Percentiles rank a stretch among this genome's conserved stretches.
Conservation (phyloP, 164 flowering plant species). For the Vitis rotundifolia region DNA sequence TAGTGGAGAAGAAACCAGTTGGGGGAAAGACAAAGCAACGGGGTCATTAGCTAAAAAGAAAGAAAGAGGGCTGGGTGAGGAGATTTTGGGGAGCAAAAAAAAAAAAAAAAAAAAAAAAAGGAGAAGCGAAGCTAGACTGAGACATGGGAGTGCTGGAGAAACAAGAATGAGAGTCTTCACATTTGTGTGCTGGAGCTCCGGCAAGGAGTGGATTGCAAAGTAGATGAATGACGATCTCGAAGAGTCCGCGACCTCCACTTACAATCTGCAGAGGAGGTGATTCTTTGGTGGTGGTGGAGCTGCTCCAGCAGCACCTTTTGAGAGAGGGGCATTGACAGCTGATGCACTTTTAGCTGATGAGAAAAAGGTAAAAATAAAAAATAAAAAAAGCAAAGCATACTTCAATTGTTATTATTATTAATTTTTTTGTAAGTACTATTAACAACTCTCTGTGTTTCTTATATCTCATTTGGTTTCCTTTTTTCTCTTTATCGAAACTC, state of each 20-base stretch:
- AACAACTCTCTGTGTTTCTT: not conserved
- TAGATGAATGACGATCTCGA: slow-evolving; percentile 66
- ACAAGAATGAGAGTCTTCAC: slow-evolving; percentile 75
- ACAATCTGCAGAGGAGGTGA: slow-evolving; percentile 63
- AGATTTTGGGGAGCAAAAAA: no score
- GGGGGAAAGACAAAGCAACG: no score
- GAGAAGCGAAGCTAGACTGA: no score
- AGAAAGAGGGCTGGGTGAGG: no score
- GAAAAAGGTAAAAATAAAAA: slow-evolving; percentile 50
- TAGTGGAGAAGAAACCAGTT: no score
- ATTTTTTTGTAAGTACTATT: slow-evolving; percentile 11
- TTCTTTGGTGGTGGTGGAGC: slow-evolving; percentile 48
- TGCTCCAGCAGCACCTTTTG: slow-evolving; percentile 44
- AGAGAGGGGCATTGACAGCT: slow-evolving; percentile 44
- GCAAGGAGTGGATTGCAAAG: no score
- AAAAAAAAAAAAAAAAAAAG: no score
- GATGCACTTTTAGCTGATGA: slow-evolving; percentile 54
- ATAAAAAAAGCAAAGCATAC: slow-evolving; percentile 8
- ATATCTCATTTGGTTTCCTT: slow-evolving; percentile 7
- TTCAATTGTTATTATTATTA: not conserved
- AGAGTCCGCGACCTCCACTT: slow-evolving; percentile 55
- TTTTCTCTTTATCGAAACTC: slow-evolving; percentile 1
- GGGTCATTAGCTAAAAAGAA: no score
- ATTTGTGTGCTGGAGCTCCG: slow-evolving; percentile 69
- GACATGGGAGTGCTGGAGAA: not conserved